Base-by-base conservation (phyloP, 148 eudicot species). In the Rheum nobile region DNA sequence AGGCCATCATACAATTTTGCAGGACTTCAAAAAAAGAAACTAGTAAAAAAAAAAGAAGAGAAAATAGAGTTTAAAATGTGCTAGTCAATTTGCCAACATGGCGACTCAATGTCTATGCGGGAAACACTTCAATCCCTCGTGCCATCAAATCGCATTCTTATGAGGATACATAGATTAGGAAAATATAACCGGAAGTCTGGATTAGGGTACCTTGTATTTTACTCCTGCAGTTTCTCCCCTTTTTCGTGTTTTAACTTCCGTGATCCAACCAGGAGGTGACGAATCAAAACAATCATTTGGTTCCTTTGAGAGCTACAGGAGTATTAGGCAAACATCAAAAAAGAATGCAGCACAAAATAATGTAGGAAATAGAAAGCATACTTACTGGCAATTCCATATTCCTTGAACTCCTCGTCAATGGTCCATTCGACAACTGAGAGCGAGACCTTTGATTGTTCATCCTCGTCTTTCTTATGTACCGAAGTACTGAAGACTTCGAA, bases 251-350 rank as follows among this genome's bases (percentile, higher is more conserved):
- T 71, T 90, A 54, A 34, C 48, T 77, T 88, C 92, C 71, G 84
- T 38, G 42, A 29, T 77, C 97, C 97, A 92, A 72, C 92, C 97
- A 70, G 63, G 75, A 71, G 96, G 97, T 77, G 90, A 82, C 85
- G 85, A 82, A 39, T 84, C 84, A 43, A 75, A 72, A 74, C 46
- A 74, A 22, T 83, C 84, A 79, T 85, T 67, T 74, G 76, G 75
- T 72, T 77, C 71, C 61, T 11, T 37, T 61, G 34, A 54, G 71
- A 68, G 21, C 13, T 78, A 55, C 6, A 71, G 14, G 13, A 71
- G 12, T 46, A 72, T 68, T 48, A 72, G 76, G 9, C 71, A 61
- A 75, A 75, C 71, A 77, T 24, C 50, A 44, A 73, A 22, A 4
- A 11, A 19, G 54, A 41, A 26, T 73, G 76, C 8, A 71, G 37